phyloP scores from a whole-genome alignment of 768 basidiomycete genomes.

The Paxillus rubicundulus region DNA sequence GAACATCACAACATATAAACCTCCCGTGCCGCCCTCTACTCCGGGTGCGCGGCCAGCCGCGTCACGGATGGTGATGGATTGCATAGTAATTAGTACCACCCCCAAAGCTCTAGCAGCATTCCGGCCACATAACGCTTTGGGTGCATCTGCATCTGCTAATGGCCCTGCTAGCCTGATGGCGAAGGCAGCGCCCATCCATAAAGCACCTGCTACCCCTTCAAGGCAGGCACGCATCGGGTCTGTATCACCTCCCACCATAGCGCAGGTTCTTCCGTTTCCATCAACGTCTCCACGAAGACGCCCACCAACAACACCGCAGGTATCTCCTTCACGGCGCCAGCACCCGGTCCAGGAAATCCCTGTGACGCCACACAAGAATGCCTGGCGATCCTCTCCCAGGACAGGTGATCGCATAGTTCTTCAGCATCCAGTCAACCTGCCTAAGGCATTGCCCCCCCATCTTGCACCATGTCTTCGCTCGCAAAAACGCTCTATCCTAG shows the following conservation, averaged over 20 bases:
- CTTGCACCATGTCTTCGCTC: conserved; percentile 45
- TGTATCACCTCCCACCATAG: not conserved
- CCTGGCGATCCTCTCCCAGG: conserved; percentile 11
- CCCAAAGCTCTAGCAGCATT: conserved; percentile 16
- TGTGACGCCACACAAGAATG: conserved; percentile 16
- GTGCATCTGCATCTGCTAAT: conserved; percentile 13
- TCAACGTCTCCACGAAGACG: conserved; percentile 14
- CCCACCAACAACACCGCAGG: conserved; percentile 13
- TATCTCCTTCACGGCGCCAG: conserved; percentile 15
- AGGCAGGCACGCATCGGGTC: not conserved
- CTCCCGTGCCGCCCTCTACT: conserved; percentile 16
- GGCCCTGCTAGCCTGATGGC: not conserved
- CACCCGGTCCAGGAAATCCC: conserved; percentile 7
- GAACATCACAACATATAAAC: conserved; percentile 18
- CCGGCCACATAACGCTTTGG: not conserved
- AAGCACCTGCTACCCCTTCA: conserved; percentile 22
- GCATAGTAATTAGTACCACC: conserved; percentile 31
- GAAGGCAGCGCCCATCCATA: not conserved
- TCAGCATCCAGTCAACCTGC: conserved; percentile 21
- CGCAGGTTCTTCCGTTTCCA: conserved; percentile 8
- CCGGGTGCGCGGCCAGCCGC: conserved; percentile 18
- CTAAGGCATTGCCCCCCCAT: conserved; percentile 37
- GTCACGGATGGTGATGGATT: conserved; percentile 29
- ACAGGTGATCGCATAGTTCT: conserved; percentile 8
- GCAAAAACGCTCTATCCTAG: conserved; percentile 59